phyloP scores from a whole-genome alignment of 2,329 filamentous ascomycete species.

The Pyrenochaeta sp. region DNA sequence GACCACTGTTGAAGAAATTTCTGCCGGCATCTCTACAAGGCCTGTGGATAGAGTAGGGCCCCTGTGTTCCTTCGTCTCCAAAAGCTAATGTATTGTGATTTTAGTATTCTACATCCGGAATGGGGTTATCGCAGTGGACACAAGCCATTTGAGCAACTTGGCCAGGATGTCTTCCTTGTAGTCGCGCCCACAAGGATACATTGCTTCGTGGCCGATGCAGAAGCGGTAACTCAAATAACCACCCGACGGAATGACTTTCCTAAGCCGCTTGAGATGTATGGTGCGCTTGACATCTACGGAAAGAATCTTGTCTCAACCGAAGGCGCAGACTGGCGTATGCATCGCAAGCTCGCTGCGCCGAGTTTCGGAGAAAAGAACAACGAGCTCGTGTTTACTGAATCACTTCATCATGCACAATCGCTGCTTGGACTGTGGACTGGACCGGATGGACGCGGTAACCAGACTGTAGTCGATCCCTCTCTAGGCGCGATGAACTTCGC shows the following conservation, averaged over 20 bases:
- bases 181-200: constrained; percentile 65
- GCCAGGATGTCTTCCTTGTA: constrained; percentile 69
- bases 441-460: constrained; percentile 30
- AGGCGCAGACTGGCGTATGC: constrained; percentile 73
- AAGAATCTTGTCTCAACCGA: constrained; percentile 76
- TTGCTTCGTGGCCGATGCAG: constrained; percentile 69
- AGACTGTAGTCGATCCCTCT: constrained; percentile 65
- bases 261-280: constrained; percentile 70
- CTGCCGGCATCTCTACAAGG: constrained; percentile 64
- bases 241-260: constrained; percentile 74
- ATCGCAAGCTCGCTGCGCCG: constrained; percentile 75
- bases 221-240: constrained; percentile 71
- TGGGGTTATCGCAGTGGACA: constrained; percentile 67
- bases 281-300: constrained; percentile 70
- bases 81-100: background rate
- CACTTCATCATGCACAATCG: constrained; percentile 65
- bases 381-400: constrained; percentile 70
- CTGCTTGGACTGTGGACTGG: constrained; percentile 44
- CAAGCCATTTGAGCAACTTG: constrained; percentile 65
- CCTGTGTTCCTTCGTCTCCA: background rate
- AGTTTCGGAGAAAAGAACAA: constrained; percentile 82
- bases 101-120: constrained; percentile 65
- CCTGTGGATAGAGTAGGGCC: constrained; percentile 66
- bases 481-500: constrained; percentile 72
- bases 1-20: constrained; percentile 64